These are phyloP conservation scores for Plasmodium cynomolgi DNA, from an alignment of 169 alveolate genomes.

Conservation along the genomic window DNA sequence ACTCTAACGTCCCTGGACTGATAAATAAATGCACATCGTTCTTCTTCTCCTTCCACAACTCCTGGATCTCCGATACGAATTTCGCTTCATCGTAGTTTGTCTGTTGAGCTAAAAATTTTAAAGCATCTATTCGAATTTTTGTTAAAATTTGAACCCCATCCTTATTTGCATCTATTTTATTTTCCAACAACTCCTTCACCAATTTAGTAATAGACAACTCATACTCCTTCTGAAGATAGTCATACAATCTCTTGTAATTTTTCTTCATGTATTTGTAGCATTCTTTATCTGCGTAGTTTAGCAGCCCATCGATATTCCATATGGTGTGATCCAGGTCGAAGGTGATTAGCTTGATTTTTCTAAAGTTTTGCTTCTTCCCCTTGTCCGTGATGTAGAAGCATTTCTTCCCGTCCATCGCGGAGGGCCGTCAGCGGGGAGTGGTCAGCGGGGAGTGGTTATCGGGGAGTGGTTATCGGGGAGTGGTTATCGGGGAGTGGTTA, in stretches of 20 bases:
- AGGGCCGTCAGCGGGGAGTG: background rate
- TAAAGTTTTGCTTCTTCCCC: conserved; percentile 36
- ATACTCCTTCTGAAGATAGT: conserved; percentile 30
- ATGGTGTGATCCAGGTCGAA: conserved; percentile 66
- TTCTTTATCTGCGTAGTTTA: conserved; percentile 56
- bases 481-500: background rate
- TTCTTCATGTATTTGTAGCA: conserved; percentile 58
- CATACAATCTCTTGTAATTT: conserved; percentile 46
- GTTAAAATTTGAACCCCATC: conserved; percentile 41
- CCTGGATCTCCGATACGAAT: conserved; percentile 36
- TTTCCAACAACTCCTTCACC: conserved; percentile 25
- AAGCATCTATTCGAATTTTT: conserved; percentile 39
- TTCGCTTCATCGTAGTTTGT: conserved; percentile 56
- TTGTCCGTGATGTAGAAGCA: conserved; percentile 48
- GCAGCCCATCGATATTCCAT: conserved; percentile 65
- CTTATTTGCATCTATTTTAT: background rate
- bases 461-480: background rate
- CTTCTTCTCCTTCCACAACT: conserved; percentile 49
- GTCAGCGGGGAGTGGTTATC: background rate
- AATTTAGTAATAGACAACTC: conserved; percentile 33
- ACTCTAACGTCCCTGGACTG: conserved; percentile 62
- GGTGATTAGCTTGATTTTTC: conserved; percentile 51
- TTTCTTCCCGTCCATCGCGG: conserved; percentile 6
- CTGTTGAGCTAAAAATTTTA: conserved; percentile 46
- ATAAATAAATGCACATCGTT: conserved; percentile 69